Conservation (phyloP, 805 yeast genomes). For the Priceomyces castillae region DNA sequence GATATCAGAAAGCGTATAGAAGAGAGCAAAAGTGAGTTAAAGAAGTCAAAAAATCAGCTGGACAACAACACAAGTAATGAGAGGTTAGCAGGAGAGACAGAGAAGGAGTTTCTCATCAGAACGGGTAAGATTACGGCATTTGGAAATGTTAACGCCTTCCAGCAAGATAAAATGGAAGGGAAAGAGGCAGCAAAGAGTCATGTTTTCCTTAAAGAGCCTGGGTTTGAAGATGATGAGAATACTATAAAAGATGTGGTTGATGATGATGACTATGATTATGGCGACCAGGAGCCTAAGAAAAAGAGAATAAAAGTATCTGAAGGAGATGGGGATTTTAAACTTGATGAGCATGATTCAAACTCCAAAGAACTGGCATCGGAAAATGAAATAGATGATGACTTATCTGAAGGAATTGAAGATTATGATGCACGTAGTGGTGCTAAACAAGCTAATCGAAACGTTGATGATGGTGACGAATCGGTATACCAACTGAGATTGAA, state of each 20-base stretch:
- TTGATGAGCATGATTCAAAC: slow-evolving; percentile 7
- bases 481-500: slow-evolving; percentile 58
- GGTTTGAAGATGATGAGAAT: slow-evolving; percentile 27
- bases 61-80: slow-evolving; percentile 20
- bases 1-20: slow-evolving; percentile 47
- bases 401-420: slow-evolving; percentile 16
- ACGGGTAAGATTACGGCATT: slow-evolving; percentile 95
- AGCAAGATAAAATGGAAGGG: slow-evolving; percentile 34
- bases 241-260: slow-evolving; percentile 19
- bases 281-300: slow-evolving; percentile 10
- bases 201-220: slow-evolving; percentile 49
- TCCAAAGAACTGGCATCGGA: background rate
- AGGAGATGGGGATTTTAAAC: background rate
- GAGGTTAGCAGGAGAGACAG: slow-evolving; percentile 67
- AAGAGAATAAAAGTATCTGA: background rate
- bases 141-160: slow-evolving; percentile 65
- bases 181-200: slow-evolving; percentile 31
- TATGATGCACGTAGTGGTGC: no score
- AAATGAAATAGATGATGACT: slow-evolving; percentile 2
- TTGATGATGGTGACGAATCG: slow-evolving; percentile 81
- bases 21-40: slow-evolving; percentile 39
- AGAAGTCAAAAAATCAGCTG: slow-evolving; percentile 18
- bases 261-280: slow-evolving; percentile 10
- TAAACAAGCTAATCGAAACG: slow-evolving; percentile 26
- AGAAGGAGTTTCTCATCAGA: slow-evolving; percentile 75